Percentiles rank a stretch among this genome's conserved stretches.
These are phyloP conservation scores for Zopfochytrium polystomum DNA, from an alignment of 371 early-diverging fungal species.

Conservation along the genomic window DNA sequence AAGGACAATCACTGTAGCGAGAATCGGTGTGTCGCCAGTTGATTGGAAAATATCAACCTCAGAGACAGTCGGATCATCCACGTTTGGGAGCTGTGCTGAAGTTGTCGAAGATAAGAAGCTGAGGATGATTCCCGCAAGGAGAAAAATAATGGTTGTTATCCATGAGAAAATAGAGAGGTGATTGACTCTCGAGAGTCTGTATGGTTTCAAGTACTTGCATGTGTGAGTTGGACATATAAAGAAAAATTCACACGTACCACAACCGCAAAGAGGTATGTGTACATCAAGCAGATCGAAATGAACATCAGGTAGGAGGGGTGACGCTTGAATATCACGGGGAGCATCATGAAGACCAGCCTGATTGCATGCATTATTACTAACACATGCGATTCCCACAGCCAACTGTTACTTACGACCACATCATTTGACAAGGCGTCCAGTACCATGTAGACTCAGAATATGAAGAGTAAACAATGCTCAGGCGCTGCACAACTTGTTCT, in stretches of 20 bases:
- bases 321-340: conserved; percentile 16
- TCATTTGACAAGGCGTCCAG: conserved; percentile 23
- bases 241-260: conserved; percentile 11
- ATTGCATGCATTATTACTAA: not conserved
- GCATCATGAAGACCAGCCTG: conserved; percentile 21
- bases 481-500: conserved; percentile 4
- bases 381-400: too few species aligned
- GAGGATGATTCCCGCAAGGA: conserved; percentile 29
- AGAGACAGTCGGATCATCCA: too few species aligned
- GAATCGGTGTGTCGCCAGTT: conserved; percentile 2
- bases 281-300: conserved; percentile 19
- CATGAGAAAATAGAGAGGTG: conserved; percentile 23
- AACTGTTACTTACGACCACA: conserved; percentile 19
- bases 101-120: conserved; percentile 14
- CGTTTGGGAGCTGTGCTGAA: too few species aligned
- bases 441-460: conserved; percentile 10
- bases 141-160: conserved; percentile 26
- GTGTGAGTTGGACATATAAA: not conserved
- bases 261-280: conserved; percentile 13
- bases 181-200: conserved; percentile 7
- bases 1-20: conserved; percentile 7
- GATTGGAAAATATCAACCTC: too few species aligned
- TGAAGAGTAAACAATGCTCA: conserved; percentile 7
- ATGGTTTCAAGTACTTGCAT: conserved; percentile 17
- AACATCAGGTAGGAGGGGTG: conserved; percentile 24